phyloP scores from a whole-genome alignment of 345 rosid species.

The Euphorbia pulcherrima region DNA sequence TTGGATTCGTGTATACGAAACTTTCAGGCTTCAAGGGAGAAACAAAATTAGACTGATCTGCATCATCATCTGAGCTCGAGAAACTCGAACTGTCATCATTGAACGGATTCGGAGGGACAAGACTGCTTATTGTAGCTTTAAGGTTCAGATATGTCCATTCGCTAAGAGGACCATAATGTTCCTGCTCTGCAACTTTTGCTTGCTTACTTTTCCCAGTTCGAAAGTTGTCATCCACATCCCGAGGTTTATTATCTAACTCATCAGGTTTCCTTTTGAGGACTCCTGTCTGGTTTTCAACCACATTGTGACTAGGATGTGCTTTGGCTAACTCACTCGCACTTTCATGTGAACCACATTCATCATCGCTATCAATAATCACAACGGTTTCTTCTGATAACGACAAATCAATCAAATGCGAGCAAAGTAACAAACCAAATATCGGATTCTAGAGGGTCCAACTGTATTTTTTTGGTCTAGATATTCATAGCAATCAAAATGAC shows the following conservation, averaged over 20 bases:
- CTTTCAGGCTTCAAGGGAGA: too few species aligned
- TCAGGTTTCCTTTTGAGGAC: slow-evolving; percentile 33
- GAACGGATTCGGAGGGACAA: too few species aligned
- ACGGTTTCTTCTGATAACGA: slow-evolving; percentile 16
- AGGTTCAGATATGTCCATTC: too few species aligned
- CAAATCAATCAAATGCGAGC: background rate
- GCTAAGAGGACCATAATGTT: too few species aligned
- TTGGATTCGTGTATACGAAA: too few species aligned
- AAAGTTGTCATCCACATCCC: background rate
- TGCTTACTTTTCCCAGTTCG: slow-evolving; percentile 1
- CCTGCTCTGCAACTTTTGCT: slow-evolving; percentile 6
- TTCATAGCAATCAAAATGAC: too few species aligned
- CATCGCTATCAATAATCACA: slow-evolving; percentile 35
- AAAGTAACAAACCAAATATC: background rate
- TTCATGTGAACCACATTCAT: slow-evolving; percentile 16
- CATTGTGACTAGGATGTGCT: slow-evolving; percentile 5
- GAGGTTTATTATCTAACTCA: background rate
- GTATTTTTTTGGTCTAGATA: too few species aligned
- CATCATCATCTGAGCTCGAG: too few species aligned
- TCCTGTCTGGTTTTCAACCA: slow-evolving; percentile 1
- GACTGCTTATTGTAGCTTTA: too few species aligned
- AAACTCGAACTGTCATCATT: too few species aligned
- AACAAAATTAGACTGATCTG: too few species aligned
- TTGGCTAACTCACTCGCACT: background rate
- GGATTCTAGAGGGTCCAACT: background rate